A percentile compares a stretch with the other conserved stretches of the same genome.
Conservation (phyloP, 148 eudicot genomes). For the Chenopodium berlandieri region DNA sequence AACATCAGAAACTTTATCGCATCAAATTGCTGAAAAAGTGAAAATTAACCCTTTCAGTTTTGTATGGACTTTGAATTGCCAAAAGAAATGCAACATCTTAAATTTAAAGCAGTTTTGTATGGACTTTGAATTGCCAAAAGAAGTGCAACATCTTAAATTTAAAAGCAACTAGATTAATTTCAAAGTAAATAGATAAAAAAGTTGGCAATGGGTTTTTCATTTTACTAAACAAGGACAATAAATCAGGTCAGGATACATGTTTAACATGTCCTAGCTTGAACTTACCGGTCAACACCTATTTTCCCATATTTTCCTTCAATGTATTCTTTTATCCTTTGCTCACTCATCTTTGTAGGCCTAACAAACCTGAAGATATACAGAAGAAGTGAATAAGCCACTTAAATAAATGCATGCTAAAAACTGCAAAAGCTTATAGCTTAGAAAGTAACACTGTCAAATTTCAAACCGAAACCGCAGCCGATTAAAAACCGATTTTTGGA, state of each 20-base stretch:
- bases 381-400: constrained; percentile 15
- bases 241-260: background rate
- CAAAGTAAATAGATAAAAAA: background rate
- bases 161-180: background rate
- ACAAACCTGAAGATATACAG: constrained; percentile 67
- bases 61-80: background rate
- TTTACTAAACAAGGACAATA: background rate
- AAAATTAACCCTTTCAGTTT: background rate
- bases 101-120: background rate
- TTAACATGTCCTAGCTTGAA: background rate
- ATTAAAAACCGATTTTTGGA: no score
- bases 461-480: no score
- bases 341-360: constrained; percentile 80
- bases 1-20: background rate
- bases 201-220: background rate
- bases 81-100: background rate
- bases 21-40: background rate
- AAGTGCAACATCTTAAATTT: background rate
- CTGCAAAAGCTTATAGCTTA: background rate
- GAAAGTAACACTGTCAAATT: no score
- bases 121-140: background rate
- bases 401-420: constrained; percentile 1
- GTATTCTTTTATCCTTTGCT: constrained; percentile 67
- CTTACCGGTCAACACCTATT: constrained; percentile 81
- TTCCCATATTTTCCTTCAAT: constrained; percentile 93